Evolutionary conservation across 2,329 filamentous ascomycete species (phyloP).

Genomic region (Cladophialophora chaetospira): DNA sequence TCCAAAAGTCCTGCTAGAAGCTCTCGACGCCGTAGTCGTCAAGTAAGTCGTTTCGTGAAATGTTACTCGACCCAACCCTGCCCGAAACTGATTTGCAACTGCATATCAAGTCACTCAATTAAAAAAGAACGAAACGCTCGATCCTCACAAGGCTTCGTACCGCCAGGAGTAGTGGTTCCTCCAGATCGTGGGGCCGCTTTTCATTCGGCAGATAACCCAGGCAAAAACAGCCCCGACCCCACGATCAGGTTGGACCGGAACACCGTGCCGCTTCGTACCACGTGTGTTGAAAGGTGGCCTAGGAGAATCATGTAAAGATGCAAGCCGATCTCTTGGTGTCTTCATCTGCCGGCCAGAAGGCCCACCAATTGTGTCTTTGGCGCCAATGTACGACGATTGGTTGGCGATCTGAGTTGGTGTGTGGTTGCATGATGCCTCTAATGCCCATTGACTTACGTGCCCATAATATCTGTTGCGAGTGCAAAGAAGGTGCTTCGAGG

Average conservation of each 20-base stretch:
- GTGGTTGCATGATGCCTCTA: too few species aligned
- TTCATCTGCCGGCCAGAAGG: neutral
- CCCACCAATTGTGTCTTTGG: neutral
- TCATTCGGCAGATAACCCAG: slow-evolving; percentile 6
- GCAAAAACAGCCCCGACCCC: slow-evolving; percentile 6
- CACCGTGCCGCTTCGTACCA: neutral
- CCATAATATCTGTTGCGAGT: too few species aligned
- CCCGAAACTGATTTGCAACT: too few species aligned
- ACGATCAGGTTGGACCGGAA: neutral
- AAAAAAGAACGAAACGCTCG: neutral
- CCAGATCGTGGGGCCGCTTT: slow-evolving; percentile 8
- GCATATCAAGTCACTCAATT: neutral
- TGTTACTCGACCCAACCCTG: too few species aligned
- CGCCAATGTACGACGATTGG: neutral
- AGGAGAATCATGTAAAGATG: too few species aligned
- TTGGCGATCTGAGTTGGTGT: too few species aligned
- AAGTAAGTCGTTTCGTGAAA: too few species aligned
- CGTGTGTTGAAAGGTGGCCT: neutral
- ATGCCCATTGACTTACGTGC: too few species aligned
- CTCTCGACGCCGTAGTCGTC: too few species aligned
- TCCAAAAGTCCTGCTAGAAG: too few species aligned
- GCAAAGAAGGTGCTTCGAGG: too few species aligned
- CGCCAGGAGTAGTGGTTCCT: neutral
- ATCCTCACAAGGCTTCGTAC: slow-evolving; percentile 6
- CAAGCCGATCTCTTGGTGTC: too few species aligned